Evolutionary conservation across 192 early-diverging fungal species (phyloP).

Genomic region (Paraglomus brasilianum): DNA sequence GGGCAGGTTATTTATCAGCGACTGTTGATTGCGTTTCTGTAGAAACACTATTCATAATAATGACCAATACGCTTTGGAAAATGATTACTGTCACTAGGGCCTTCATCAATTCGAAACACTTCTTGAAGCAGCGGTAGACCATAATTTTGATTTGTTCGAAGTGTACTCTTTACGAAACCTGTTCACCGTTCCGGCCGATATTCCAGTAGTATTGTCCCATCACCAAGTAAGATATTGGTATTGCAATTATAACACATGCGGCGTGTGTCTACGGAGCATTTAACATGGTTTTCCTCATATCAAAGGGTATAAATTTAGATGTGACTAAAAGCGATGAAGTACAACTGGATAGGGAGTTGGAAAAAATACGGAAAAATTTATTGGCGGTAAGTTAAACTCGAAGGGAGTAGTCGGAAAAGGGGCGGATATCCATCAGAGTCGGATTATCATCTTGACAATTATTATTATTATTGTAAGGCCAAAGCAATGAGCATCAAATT

Average conservation of each 20-base stretch:
- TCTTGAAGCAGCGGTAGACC: constrained; percentile 75
- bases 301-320: constrained; percentile 38
- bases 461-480: constrained; percentile 25
- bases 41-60: neutral
- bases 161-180: constrained; percentile 72
- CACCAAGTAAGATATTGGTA: constrained; percentile 42
- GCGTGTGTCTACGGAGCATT: neutral
- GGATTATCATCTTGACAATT: neutral
- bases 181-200: constrained; percentile 64
- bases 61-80: neutral
- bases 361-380: constrained; percentile 40
- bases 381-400: constrained; percentile 38
- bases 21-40: neutral
- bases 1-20: neutral
- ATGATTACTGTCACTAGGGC: constrained; percentile 41
- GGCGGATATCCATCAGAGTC: neutral
- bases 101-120: constrained; percentile 76
- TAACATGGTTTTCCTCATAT: neutral
- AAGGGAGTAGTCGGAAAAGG: neutral
- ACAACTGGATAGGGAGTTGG: constrained; percentile 43
- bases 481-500: constrained; percentile 43
- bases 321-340: constrained; percentile 35
- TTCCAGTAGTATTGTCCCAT: constrained; percentile 53
- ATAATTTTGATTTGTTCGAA: constrained; percentile 83
- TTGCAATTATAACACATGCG: neutral